Percentiles rank a stretch among this genome's conserved stretches.
These are phyloP conservation scores for Trypanosoma caninum DNA, from an alignment of 208 protist species.

Conservation along the genomic window DNA sequence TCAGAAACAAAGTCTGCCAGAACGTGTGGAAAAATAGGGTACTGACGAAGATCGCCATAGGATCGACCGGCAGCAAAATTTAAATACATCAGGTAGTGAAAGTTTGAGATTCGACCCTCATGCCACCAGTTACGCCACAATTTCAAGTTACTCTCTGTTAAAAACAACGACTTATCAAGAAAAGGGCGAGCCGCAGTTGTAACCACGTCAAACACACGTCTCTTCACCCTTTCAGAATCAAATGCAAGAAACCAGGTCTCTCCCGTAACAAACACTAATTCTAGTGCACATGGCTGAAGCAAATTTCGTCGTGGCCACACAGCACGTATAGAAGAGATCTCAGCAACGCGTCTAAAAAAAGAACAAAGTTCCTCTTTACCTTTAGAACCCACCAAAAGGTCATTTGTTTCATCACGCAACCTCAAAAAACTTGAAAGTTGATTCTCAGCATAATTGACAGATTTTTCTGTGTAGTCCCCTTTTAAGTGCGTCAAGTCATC, in stretches of 20 bases:
- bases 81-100: slow-evolving; percentile 82
- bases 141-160: slow-evolving; percentile 29
- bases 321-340: slow-evolving; percentile 24
- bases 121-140: slow-evolving; percentile 58
- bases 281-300: slow-evolving; percentile 32
- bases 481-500: background rate
- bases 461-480: background rate
- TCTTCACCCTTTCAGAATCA: slow-evolving; percentile 22
- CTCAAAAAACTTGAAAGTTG: background rate
- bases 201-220: slow-evolving; percentile 16
- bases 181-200: slow-evolving; percentile 10
- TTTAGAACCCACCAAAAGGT: slow-evolving; percentile 2
- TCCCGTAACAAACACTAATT: slow-evolving; percentile 36
- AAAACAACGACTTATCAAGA: slow-evolving; percentile 20
- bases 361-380: slow-evolving; percentile 13
- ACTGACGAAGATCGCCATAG: slow-evolving; percentile 82
- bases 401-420: background rate
- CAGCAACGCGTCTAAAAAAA: slow-evolving; percentile 16
- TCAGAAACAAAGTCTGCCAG: slow-evolving; percentile 67
- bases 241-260: slow-evolving; percentile 35
- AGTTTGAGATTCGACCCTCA: slow-evolving; percentile 80
- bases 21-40: slow-evolving; percentile 89
- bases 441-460: background rate
- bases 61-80: slow-evolving; percentile 74
- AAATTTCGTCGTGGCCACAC: slow-evolving; percentile 40